Evolutionary conservation across 306 rosid species (phyloP).

Genomic region (Vicia villosa): DNA sequence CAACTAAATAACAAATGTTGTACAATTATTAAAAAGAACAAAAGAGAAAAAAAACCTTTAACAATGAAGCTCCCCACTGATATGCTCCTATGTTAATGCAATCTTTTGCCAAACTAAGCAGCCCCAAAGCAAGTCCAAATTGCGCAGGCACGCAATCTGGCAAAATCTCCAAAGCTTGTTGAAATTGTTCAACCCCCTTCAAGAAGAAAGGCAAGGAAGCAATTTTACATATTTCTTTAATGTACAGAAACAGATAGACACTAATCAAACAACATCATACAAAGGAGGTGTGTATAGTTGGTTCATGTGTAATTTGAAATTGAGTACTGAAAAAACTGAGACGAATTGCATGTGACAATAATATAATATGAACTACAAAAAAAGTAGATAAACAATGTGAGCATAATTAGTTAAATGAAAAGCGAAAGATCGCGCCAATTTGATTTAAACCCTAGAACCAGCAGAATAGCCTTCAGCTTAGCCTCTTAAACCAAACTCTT

Average conservation of each 20-base stretch:
- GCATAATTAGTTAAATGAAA: neutral
- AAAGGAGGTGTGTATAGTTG: conserved; percentile 1
- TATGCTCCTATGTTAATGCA: conserved; percentile 74
- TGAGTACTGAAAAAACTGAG: conserved; percentile 1
- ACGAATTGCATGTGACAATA: neutral
- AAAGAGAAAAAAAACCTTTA: conserved; percentile 61
- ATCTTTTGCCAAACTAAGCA: conserved; percentile 81
- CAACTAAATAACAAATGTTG: conserved; percentile 17
- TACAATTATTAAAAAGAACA: conserved; percentile 2
- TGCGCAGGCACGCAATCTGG: conserved; percentile 73
- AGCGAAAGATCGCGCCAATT: neutral
- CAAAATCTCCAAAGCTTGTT: conserved; percentile 68
- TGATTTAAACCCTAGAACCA: conserved; percentile 7
- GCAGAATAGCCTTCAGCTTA: neutral
- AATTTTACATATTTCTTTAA: conserved; percentile 15
- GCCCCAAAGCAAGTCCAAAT: conserved; percentile 85
- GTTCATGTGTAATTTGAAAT: conserved; percentile 3
- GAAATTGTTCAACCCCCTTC: conserved; percentile 90
- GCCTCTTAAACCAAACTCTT: neutral
- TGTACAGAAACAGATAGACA: conserved; percentile 24
- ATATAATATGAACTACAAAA: neutral
- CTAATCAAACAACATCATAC: conserved; percentile 26
- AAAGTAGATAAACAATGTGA: neutral
- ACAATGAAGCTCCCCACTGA: conserved; percentile 77
- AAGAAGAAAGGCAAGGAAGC: conserved; percentile 37